Evolutionary conservation across 83 land plant species (phyloP), one percentile per base, ranked within the genome.

Genomic region (Thuja plicata): DNA sequence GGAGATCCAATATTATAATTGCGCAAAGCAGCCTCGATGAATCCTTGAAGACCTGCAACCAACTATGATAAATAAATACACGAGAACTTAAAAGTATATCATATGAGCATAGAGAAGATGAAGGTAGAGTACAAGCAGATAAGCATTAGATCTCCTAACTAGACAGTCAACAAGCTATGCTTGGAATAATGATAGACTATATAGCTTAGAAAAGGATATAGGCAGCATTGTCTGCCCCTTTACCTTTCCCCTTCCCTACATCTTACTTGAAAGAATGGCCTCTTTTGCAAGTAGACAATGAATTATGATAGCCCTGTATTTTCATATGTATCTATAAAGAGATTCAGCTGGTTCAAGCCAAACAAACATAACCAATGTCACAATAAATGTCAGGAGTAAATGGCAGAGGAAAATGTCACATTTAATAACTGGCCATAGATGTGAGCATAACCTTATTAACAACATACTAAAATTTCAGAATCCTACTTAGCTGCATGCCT

Each of bases 31-130:
- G 86, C 86, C 52, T 84, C 62, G 24, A 84, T 32, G 38, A 52
- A 34, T 84, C 55, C 57, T 52, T 52, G 86, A 84, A 84, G 62
- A 52, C 86, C 86, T 84, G 86, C 86, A 84, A 50, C 55, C 86
- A 84, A 84, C 60, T 27, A 50, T 50, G n/a, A 13, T 32, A 84
- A 78, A 78, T 50, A 50, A 48, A 84, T 82, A 50, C 54, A 84
- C 86, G 37, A 57, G 12, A 34, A 37, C 40, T 77, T 19, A 15
- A 30, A 84, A 50, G 4, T 40, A 32, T 13, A 52, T 46, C 12
- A 84, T 52, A 10, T 15, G 5, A 84, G 62, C 37, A 52, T 10
- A 37, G 86, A 50, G 7, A 84, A 84, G 19, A 84, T 60, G 12
- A 50, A 82, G 54, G 32, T 30, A 50, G 11, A 12, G 41, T 46